These are phyloP conservation scores for Chloranthus sessilifolius DNA, from an alignment of 164 flowering plant species.

Conservation along the genomic window DNA sequence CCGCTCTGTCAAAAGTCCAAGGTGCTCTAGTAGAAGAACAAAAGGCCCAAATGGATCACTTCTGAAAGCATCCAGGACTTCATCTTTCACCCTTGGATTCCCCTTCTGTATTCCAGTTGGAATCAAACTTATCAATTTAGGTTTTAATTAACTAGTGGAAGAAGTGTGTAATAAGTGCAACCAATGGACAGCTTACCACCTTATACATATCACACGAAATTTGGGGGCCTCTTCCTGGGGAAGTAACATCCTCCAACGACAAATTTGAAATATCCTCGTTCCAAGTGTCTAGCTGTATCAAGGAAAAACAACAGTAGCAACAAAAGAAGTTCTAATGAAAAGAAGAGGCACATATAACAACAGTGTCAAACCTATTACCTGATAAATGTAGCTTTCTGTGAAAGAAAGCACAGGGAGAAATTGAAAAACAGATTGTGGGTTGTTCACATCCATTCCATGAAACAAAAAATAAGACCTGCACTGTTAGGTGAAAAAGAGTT, in stretches of 20 bases:
- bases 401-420: slow-evolving; percentile 81
- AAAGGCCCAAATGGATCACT: slow-evolving; percentile 59
- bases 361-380: slow-evolving; percentile 34
- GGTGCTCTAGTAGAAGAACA: slow-evolving; percentile 38
- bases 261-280: slow-evolving; percentile 57
- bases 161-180: slow-evolving; percentile 2
- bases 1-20: slow-evolving; percentile 66
- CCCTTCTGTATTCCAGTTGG: slow-evolving; percentile 28
- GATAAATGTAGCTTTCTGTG: slow-evolving; percentile 87
- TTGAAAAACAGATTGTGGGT: slow-evolving; percentile 58
- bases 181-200: slow-evolving; percentile 14
- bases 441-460: slow-evolving; percentile 71
- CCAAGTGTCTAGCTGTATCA: slow-evolving; percentile 63
- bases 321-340: not conserved
- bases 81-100: slow-evolving; percentile 9
- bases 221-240: slow-evolving; percentile 14
- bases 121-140: slow-evolving; percentile 8
- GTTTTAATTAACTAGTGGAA: not conserved
- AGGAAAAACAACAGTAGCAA: slow-evolving; percentile 1
- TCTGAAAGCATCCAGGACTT: slow-evolving; percentile 22
- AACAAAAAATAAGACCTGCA: slow-evolving; percentile 97
- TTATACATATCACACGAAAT: slow-evolving; percentile 6
- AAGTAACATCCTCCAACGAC: slow-evolving; percentile 14
- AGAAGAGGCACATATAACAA: not conserved
- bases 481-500: slow-evolving; percentile 41